phyloP scores from a whole-genome alignment of 257 asterid species.

The Oldenlandia corymbosa region DNA sequence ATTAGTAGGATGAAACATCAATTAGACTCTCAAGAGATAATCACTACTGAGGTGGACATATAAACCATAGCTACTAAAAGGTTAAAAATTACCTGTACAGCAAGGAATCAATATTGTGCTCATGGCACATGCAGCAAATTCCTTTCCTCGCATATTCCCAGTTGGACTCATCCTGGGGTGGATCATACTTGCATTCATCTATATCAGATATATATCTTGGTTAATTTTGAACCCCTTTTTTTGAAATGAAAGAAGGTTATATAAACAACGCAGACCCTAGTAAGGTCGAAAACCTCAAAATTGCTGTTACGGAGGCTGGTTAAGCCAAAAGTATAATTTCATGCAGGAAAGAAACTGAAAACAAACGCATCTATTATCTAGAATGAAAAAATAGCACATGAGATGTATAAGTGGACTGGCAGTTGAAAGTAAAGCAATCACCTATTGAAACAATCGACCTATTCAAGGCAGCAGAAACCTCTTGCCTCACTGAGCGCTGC shows the following conservation, averaged over 20 bases:
- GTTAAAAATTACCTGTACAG: slow-evolving; percentile 70
- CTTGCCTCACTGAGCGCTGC: slow-evolving; percentile 67
- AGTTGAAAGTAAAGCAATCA: slow-evolving; percentile 13
- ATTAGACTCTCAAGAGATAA: neutral
- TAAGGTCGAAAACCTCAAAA: neutral
- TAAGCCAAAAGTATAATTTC: neutral
- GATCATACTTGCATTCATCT: slow-evolving; percentile 31
- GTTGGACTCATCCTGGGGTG: slow-evolving; percentile 36
- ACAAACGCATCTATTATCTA: no score
- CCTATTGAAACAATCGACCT: slow-evolving; percentile 48
- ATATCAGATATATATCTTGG: slow-evolving; percentile 14
- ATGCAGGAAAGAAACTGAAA: neutral
- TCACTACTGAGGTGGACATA: neutral
- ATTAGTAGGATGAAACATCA: neutral
- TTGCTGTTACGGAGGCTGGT: neutral
- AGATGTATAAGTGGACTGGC: neutral
- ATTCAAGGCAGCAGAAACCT: slow-evolving; percentile 77
- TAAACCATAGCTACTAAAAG: neutral
- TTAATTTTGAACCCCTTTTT: neutral
- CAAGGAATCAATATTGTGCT: slow-evolving; percentile 57
- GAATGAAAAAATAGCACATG: neutral
- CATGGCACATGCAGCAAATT: slow-evolving; percentile 68
- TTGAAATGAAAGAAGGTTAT: neutral
- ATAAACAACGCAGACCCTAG: neutral
- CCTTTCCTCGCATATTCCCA: slow-evolving; percentile 78